Percentiles rank a stretch among this genome's conserved stretches.
These are phyloP conservation scores for Cercospora janseana DNA, from an alignment of 2,329 filamentous ascomycete genomes.

Conservation along the genomic window DNA sequence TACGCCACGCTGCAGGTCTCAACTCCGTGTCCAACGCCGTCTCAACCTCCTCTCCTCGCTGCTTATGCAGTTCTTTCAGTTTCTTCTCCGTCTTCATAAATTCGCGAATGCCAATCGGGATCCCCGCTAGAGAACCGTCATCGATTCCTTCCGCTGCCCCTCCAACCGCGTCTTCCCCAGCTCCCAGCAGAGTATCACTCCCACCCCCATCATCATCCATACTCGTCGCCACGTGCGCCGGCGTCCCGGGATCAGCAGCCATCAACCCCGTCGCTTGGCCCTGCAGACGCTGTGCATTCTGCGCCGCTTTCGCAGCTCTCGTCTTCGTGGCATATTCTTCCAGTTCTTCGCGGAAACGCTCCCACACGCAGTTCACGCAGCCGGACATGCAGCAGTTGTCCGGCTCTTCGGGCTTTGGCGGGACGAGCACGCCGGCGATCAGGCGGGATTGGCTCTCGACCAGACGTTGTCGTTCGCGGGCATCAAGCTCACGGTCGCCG, in stretches of 20 bases:
- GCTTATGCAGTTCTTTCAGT: slow-evolving; percentile 68
- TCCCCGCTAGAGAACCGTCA: slow-evolving; percentile 70
- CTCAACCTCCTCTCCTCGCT: slow-evolving; percentile 21
- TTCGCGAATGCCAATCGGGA: slow-evolving; percentile 89
- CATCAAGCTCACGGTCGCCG: slow-evolving; percentile 72
- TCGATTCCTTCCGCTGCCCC: slow-evolving; percentile 36
- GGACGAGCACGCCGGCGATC: slow-evolving; percentile 77
- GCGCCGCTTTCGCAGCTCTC: slow-evolving; percentile 59
- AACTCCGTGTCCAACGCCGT: slow-evolving; percentile 26
- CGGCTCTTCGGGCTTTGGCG: slow-evolving; percentile 80
- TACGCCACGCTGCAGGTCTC: slow-evolving; percentile 23
- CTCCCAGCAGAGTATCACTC: slow-evolving; percentile 30
- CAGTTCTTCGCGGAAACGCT: slow-evolving; percentile 83
- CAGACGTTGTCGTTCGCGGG: slow-evolving; percentile 64
- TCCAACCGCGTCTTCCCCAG: slow-evolving; percentile 7
- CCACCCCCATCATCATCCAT: slow-evolving; percentile 82
- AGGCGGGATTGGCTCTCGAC: slow-evolving; percentile 59
- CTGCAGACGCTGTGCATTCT: slow-evolving; percentile 38
- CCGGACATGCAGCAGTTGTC: slow-evolving; percentile 99
- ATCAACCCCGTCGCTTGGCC: slow-evolving; percentile 39
- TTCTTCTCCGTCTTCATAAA: slow-evolving; percentile 98
- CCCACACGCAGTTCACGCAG: slow-evolving; percentile 97
- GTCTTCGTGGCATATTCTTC: slow-evolving; percentile 77
- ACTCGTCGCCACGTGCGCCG: slow-evolving; percentile 54
- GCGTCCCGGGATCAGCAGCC: slow-evolving; percentile 41